A percentile compares a stretch with the other conserved stretches of the same genome.
Evolutionary conservation across 257 asterid species (phyloP).

Genomic region (Gentiana macrophylla): DNA sequence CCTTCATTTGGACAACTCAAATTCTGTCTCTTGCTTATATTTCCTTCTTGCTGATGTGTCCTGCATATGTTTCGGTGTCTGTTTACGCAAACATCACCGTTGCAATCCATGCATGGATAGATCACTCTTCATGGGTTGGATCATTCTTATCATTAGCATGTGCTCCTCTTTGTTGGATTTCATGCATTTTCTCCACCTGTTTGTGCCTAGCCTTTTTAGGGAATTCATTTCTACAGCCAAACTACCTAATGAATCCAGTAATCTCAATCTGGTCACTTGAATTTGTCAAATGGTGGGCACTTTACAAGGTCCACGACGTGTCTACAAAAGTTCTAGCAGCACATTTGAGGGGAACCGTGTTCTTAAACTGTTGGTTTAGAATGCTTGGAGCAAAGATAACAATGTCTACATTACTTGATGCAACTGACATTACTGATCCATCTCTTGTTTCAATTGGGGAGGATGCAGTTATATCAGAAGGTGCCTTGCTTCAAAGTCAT

Average conservation of each 20-base stretch:
- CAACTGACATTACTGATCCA: conserved; percentile 60
- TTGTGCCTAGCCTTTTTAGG: conserved; percentile 47
- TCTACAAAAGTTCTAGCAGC: conserved; percentile 60
- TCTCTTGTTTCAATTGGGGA: conserved; percentile 48
- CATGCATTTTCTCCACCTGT: conserved; percentile 60
- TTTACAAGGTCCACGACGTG: conserved; percentile 50
- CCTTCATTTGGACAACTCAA: conserved; percentile 29
- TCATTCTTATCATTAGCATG: conserved; percentile 28
- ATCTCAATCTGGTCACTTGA: conserved; percentile 54
- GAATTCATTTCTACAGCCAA: conserved; percentile 62
- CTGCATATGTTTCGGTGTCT: conserved; percentile 43
- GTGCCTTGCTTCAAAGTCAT: conserved; percentile 56
- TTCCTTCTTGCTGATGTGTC: conserved; percentile 43
- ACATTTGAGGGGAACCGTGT: conserved; percentile 65
- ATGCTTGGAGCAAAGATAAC: conserved; percentile 55
- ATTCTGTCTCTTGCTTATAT: conserved; percentile 38
- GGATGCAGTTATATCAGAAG: conserved; percentile 54
- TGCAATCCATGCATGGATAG: conserved; percentile 8
- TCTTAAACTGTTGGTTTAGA: conserved; percentile 49
- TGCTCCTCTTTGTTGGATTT: conserved; percentile 61
- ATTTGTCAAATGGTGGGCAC: conserved; percentile 75
- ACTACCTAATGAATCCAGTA: conserved; percentile 42
- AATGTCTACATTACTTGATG: conserved; percentile 43
- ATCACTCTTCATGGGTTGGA: conserved; percentile 24
- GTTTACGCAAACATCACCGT: conserved; percentile 19